Percentiles rank a stretch among this genome's conserved stretches.
Evolutionary conservation across 805 yeast species (phyloP).

Genomic region (Starmerella sp.): DNA sequence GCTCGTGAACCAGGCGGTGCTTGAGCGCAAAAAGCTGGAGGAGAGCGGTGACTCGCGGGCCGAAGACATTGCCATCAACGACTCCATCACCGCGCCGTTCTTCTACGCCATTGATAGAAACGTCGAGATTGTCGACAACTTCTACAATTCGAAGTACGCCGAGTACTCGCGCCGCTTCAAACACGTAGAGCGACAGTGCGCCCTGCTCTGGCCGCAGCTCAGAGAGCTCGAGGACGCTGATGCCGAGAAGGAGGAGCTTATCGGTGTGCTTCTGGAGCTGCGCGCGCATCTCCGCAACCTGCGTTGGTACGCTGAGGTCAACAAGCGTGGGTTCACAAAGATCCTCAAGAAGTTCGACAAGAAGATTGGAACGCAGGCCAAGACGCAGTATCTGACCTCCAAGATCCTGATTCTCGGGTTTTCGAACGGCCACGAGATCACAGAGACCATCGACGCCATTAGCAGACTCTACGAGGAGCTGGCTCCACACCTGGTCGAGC

Average conservation of each 20-base stretch:
- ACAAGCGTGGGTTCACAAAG: conserved; percentile 79
- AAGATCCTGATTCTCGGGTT: conserved; percentile 66
- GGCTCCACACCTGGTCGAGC: conserved; percentile 22
- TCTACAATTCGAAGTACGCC: conserved; percentile 57
- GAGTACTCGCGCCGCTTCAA: conserved; percentile 66
- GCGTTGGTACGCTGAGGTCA: conserved; percentile 89
- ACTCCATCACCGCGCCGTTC: conserved; percentile 33
- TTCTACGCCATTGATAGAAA: conserved; percentile 70
- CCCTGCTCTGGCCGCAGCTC: conserved; percentile 12
- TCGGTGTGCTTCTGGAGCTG: conserved; percentile 61
- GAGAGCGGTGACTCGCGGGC: neutral
- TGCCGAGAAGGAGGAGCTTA: conserved; percentile 52
- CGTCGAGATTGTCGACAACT: conserved; percentile 68
- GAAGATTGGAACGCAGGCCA: conserved; percentile 53
- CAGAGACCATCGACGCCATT: conserved; percentile 36
- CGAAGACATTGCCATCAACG: conserved; percentile 6
- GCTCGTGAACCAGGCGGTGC: conserved; percentile 54
- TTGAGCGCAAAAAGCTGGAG: conserved; percentile 25
- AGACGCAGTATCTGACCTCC: conserved; percentile 47
- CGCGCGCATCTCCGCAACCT: conserved; percentile 67
- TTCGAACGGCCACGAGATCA: conserved; percentile 56
- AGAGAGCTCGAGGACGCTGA: conserved; percentile 28
- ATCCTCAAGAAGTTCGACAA: conserved; percentile 85
- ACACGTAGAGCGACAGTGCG: conserved; percentile 26
- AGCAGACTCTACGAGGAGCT: conserved; percentile 24